Evolutionary conservation across 306 rosid genomes (phyloP), one percentile per base, ranked within the genome.

Genomic region (Neltuma alba): DNA sequence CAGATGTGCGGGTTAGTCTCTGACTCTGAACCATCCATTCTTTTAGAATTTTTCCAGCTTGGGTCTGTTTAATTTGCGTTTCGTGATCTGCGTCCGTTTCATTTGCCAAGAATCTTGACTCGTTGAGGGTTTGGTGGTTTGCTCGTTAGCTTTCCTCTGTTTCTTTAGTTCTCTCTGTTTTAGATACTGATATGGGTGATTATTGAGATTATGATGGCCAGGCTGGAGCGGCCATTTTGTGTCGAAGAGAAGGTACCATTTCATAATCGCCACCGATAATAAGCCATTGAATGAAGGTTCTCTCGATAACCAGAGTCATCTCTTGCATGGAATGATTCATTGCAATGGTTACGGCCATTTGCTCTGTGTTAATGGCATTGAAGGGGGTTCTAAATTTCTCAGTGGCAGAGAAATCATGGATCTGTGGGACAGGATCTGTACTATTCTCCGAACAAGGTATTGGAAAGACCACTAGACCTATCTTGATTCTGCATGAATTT

Each of bases 161-260:
- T 62, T 41, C 57, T 15, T 68, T 44, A 10, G 50, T 28, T 76
- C n/a, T 9, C 33, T 71, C 45, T 48, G 54, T 40, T 27, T 65
- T 77, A 60, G 72, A 60, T 54, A 31, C 23, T 75, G 71, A 70
- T 41, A 6, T 57, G 80, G 41, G n/a, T 77, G 14, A 52, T 54
- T 72, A 23, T 76, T 79, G 65, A 11, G 48, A 38, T 69, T 16
- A 16, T 83, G 74, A 50, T 63, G 47, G 76, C 44, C 85, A 92
- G 97, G 98, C 45, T 94, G 97, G 98, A 89, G 98, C 65, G 93
- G 92, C 13, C 97, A 94, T 79, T 91, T 88, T 67, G 91, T 92
- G 11, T 85, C 97, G 2, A 90, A 92, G 81, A 76, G 92, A 76
- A 94, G 86, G 77, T 94, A 94, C 76, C 98, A 94, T 75, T 78